phyloP scores from a whole-genome alignment of 129 eudicot species.

The Deinandra increscens region DNA sequence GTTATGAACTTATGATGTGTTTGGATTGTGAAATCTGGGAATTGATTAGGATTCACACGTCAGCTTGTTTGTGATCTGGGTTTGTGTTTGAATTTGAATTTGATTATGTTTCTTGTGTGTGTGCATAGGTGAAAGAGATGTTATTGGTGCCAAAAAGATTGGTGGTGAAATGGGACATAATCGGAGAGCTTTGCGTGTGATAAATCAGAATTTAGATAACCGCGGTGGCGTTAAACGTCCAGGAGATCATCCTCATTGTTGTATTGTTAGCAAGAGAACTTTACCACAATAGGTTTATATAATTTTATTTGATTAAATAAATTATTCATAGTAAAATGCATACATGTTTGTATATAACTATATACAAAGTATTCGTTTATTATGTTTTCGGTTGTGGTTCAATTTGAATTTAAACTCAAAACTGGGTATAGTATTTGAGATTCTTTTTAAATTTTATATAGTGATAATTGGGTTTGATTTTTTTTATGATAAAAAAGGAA shows the following conservation, averaged over 20 bases:
- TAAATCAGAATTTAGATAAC: constrained; percentile 56
- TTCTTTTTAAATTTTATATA: neutral
- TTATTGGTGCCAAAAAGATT: constrained; percentile 45
- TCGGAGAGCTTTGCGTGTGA: constrained; percentile 66
- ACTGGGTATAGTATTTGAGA: neutral
- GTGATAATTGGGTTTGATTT: constrained; percentile 18
- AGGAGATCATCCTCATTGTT: constrained; percentile 39
- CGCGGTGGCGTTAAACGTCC: constrained; percentile 8
- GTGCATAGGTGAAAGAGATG: constrained; percentile 30
- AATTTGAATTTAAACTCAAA: too few relatives aligned
- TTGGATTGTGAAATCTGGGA: neutral
- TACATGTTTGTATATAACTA: too few relatives aligned
- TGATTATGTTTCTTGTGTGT: constrained; percentile 5
- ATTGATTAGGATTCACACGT: neutral
- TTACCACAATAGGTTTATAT: constrained; percentile 45
- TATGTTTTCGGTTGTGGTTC: too few relatives aligned
- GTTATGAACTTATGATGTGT: neutral
- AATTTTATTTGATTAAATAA: neutral
- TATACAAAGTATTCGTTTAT: too few relatives aligned
- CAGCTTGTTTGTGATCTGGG: constrained; percentile 16
- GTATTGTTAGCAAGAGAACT: constrained; percentile 65
- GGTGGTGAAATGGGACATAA: constrained; percentile 46
- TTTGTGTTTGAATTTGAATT: constrained; percentile 2
- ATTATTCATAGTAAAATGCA: constrained; percentile 3
- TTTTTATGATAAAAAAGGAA: constrained; percentile 37